Conservation (phyloP, 768 basidiomycete species). For the Kwoniella dendrophila region DNA sequence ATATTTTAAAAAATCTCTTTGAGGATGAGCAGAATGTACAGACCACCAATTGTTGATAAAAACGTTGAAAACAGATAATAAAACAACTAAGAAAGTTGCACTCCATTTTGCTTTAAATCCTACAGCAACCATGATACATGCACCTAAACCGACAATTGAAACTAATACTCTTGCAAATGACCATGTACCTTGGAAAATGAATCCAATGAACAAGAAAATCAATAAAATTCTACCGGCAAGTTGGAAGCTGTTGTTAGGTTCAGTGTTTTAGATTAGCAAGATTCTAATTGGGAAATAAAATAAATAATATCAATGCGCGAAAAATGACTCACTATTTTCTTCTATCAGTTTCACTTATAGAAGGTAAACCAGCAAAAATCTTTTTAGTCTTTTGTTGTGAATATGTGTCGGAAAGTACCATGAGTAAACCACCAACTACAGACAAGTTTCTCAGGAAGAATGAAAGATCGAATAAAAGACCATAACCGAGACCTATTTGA, state of each 20-base stretch:
- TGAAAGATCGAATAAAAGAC: constrained; percentile 98
- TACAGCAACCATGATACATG: constrained; percentile 93
- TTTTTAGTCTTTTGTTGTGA: constrained; percentile 85
- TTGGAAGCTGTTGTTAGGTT: constrained; percentile 70
- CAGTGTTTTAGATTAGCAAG: background rate
- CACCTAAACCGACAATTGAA: constrained; percentile 83
- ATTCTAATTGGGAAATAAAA: background rate
- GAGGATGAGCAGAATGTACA: constrained; percentile 86
- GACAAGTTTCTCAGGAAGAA: constrained; percentile 99
- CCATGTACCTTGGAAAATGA: constrained; percentile 92
- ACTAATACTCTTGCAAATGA: constrained; percentile 80
- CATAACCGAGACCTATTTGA: constrained; percentile 77
- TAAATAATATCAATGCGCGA: background rate
- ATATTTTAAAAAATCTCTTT: constrained; percentile 97
- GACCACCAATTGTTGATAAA: constrained; percentile 99
- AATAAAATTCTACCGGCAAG: constrained; percentile 94
- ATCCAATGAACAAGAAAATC: constrained; percentile 98
- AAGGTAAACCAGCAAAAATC: constrained; percentile 85
- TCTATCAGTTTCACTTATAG: constrained; percentile 89
- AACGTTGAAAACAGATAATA: constrained; percentile 92
- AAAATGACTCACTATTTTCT: constrained; percentile 85
- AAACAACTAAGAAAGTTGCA: constrained; percentile 88
- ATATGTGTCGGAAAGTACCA: constrained; percentile 99
- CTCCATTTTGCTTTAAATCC: constrained; percentile 99
- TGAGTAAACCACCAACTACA: constrained; percentile 96